A percentile compares a stretch with the other conserved stretches of the same genome.
Evolutionary conservation across 352 stramenopile species (phyloP).

Genomic region (Achlya hypogyna): DNA sequence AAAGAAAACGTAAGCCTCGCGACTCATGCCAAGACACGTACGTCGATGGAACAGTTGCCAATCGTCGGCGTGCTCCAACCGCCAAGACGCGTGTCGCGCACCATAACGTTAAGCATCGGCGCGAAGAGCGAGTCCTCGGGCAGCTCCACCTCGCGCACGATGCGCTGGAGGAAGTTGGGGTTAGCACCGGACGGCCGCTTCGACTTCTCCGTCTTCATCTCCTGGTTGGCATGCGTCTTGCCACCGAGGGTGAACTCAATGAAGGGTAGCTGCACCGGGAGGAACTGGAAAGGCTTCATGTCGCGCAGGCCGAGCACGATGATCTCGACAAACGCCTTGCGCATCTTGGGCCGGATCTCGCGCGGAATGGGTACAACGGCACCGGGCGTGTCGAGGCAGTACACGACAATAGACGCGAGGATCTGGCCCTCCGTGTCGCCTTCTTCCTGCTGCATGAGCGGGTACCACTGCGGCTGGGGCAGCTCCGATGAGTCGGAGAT

Average conservation of each 20-base stretch:
- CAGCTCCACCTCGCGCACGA: constrained; percentile 81
- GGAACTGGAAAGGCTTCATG: constrained; percentile 83
- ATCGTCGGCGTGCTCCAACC: constrained; percentile 80
- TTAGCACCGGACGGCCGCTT: constrained; percentile 72
- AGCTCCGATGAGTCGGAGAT: constrained; percentile 34
- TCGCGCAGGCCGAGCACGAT: constrained; percentile 76
- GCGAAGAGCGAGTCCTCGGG: constrained; percentile 83
- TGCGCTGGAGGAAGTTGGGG: constrained; percentile 85
- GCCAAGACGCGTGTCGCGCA: constrained; percentile 82
- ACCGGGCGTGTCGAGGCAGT: constrained; percentile 62
- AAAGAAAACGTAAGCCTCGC: neutral
- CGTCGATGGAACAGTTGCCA: constrained; percentile 69
- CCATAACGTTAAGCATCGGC: constrained; percentile 82
- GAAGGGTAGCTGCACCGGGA: constrained; percentile 81
- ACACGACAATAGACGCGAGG: constrained; percentile 62
- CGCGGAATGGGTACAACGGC: constrained; percentile 38
- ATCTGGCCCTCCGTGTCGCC: constrained; percentile 76
- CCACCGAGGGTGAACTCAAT: constrained; percentile 83
- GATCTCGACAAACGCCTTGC: constrained; percentile 75
- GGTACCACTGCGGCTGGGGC: constrained; percentile 62
- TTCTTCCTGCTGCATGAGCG: constrained; percentile 66
- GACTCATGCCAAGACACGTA: constrained; percentile 2
- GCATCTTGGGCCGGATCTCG: constrained; percentile 52
- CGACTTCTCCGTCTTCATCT: constrained; percentile 83
- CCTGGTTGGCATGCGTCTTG: constrained; percentile 61